Base-by-base conservation (phyloP, 1,139 yeast genomes). In the Suhomyces terraborum region DNA sequence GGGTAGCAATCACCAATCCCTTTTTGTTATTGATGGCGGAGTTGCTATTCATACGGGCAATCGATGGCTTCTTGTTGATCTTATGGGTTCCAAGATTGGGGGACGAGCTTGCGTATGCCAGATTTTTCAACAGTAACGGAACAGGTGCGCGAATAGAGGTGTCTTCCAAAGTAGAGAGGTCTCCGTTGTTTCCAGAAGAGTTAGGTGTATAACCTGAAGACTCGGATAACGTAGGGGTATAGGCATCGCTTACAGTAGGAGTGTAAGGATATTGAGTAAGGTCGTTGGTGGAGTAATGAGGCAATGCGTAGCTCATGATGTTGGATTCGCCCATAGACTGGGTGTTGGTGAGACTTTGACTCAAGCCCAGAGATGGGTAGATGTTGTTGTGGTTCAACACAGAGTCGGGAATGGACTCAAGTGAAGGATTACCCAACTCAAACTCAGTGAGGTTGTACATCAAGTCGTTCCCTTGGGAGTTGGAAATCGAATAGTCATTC, bases 341-440 rank as follows among this genome's bases (percentile, higher is more conserved):
- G 36, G n/a, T 32, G 20, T 38, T 38, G 23, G 36, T 32, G 20
- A 35, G 36, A 20, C 42, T 39, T 20, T 38, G 46, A 16, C 45
- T 40, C 18, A 40, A 32, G 14, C 40, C 43, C 37, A 38, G 40
- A 7, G 38, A 27, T 4, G 38, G 32, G 19, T 37, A 25, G 9
- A 28, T 29, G 17, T 38, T 42, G 25, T 17, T 35, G 24, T 41
- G 41, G 20, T 40, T 36, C 19, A 37, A 30, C 35, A 44, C 36
- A 2, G 45, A 19, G 30, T 64, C 66, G 6, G 64, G 65, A 29
- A 63, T 56, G 4, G 62, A 57, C 24, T 65, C 68, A 21, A 64
- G 52, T 2, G 65, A 58, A 7, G 59, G 64, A 40, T 57, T 61
- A 3, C 55, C 58, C 32, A 61, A 46, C 20, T 64, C 67, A 36